These are phyloP conservation scores for Teratosphaeria zuluensis DNA, from an alignment of 2,329 filamentous ascomycete species.

Conservation along the genomic window DNA sequence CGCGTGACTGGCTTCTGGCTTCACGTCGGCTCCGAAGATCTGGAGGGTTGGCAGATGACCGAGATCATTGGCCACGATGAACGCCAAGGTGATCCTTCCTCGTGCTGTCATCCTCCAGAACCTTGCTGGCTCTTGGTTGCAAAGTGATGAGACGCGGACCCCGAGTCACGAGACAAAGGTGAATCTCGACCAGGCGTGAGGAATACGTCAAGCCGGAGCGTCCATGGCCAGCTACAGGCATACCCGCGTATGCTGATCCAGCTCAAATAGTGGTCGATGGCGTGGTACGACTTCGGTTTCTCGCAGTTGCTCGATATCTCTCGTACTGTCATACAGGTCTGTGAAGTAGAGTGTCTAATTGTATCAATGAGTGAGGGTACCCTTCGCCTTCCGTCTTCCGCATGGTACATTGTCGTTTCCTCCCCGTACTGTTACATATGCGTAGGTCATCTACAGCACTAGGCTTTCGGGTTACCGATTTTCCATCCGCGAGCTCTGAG, in stretches of 20 bases:
- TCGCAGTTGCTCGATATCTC: background rate
- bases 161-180: too few species aligned
- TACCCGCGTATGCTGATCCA: background rate
- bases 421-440: background rate
- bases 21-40: too few species aligned
- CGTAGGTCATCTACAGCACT: background rate
- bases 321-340: background rate
- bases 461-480: slow-evolving; percentile 57
- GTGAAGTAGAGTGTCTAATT: background rate
- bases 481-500: slow-evolving; percentile 87
- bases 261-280: background rate
- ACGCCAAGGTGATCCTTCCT: too few species aligned
- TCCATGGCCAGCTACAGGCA: too few species aligned
- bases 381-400: background rate
- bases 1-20: too few species aligned
- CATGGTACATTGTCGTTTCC: background rate
- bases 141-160: too few species aligned
- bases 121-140: too few species aligned
- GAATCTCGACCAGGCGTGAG: background rate
- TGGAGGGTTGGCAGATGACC: too few species aligned
- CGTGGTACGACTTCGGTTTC: background rate
- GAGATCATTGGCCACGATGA: too few species aligned
- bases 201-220: background rate
- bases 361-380: background rate
- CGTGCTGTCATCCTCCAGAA: too few species aligned